Percentiles rank a stretch among this genome's conserved stretches.
These are phyloP conservation scores for Pneumocystis murina DNA, from an alignment of 1,139 yeast genomes.

Conservation along the genomic window DNA sequence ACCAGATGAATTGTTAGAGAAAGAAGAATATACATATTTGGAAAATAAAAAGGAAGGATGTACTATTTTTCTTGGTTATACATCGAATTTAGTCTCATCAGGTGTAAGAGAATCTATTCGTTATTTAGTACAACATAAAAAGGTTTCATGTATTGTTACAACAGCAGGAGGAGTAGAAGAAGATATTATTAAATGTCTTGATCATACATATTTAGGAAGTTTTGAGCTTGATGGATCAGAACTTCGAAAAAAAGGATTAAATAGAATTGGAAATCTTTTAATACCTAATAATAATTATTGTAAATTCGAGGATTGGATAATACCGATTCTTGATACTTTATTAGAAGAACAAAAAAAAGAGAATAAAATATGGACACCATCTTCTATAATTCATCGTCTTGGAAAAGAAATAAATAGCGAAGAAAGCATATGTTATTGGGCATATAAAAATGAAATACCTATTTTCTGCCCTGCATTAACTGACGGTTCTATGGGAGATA, in stretches of 20 bases:
- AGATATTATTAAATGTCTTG: slow-evolving; percentile 86
- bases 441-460: slow-evolving; percentile 89
- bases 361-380: slow-evolving; percentile 76
- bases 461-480: slow-evolving; percentile 94
- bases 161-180: slow-evolving; percentile 98
- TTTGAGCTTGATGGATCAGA: slow-evolving; percentile 65
- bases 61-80: slow-evolving; percentile 87
- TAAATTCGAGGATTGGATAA: slow-evolving; percentile 95
- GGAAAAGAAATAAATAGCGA: slow-evolving; percentile 94
- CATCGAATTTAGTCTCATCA: slow-evolving; percentile 89
- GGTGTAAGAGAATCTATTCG: slow-evolving; percentile 86
- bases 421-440: slow-evolving; percentile 91
- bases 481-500: slow-evolving; percentile 96
- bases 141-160: slow-evolving; percentile 88
- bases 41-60: slow-evolving; percentile 38
- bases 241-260: slow-evolving; percentile 87
- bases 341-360: slow-evolving; percentile 76
- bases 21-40: slow-evolving; percentile 28
- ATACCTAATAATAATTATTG: slow-evolving; percentile 98
- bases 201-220: slow-evolving; percentile 90
- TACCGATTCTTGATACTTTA: slow-evolving; percentile 76
- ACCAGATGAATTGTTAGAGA: slow-evolving; percentile 40
- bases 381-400: slow-evolving; percentile 74
- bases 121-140: slow-evolving; percentile 78
- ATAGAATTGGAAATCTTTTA: slow-evolving; percentile 87